A percentile compares a stretch with the other conserved stretches of the same genome.
phyloP scores from a whole-genome alignment of 2,329 filamentous ascomycete genomes.

The Beauveria scarabaeidicola region DNA sequence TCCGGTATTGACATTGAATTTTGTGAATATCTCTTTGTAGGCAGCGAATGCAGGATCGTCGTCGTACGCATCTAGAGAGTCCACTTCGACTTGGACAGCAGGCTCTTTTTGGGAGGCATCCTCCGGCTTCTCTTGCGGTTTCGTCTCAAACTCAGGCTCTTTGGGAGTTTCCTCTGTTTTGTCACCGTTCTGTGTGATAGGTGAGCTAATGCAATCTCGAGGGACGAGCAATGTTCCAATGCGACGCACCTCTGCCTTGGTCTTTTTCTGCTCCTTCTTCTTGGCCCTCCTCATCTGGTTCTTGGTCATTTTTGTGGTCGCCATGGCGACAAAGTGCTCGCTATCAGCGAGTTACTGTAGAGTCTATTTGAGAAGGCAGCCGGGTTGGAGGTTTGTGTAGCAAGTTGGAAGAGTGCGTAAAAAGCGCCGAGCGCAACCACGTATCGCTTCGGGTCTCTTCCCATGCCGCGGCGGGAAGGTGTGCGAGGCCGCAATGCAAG shows the following conservation, averaged over 20 bases:
- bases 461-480: constrained; percentile 21
- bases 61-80: constrained; percentile 23
- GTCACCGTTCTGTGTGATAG: neutral
- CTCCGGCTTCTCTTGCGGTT: constrained; percentile 26
- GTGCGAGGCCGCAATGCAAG: neutral
- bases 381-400: constrained; percentile 26
- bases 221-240: neutral
- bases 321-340: constrained; percentile 39
- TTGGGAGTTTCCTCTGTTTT: neutral
- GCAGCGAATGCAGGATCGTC: constrained; percentile 74
- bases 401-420: constrained; percentile 29
- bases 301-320: constrained; percentile 71
- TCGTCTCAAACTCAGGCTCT: constrained; percentile 19
- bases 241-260: constrained; percentile 43
- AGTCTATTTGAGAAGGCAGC: constrained; percentile 14
- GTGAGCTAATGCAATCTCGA: neutral
- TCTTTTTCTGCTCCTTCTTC: constrained; percentile 85
- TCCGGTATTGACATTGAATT: constrained; percentile 52
- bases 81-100: constrained; percentile 20
- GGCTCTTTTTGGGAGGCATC: constrained; percentile 35
- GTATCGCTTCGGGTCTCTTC: constrained; percentile 30
- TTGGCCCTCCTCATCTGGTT: constrained; percentile 88
- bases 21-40: constrained; percentile 75
- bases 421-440: constrained; percentile 25
- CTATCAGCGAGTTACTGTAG: constrained; percentile 5